Evolutionary conservation across 345 rosid genomes (phyloP).

Genomic region (Eucalyptus tenuipes): DNA sequence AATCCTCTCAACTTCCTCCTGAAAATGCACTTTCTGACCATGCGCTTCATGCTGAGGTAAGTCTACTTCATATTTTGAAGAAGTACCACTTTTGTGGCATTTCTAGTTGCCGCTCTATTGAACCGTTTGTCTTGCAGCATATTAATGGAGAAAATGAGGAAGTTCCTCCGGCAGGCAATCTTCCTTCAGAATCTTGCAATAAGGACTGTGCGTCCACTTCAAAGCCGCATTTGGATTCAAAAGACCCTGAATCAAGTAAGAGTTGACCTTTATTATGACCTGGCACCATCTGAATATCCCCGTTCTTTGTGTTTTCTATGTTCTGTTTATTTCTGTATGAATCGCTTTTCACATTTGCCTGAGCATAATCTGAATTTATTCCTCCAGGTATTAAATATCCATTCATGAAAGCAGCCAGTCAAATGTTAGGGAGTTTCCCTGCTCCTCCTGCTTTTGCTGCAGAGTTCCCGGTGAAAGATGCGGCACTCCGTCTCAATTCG

Average conservation of each 20-base stretch:
- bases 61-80: background rate
- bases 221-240: conserved; percentile 24
- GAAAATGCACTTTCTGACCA: conserved; percentile 12
- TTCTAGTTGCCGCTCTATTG: background rate
- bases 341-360: background rate
- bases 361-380: background rate
- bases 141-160: conserved; percentile 28
- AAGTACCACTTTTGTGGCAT: background rate
- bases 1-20: conserved; percentile 29
- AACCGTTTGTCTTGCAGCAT: conserved; percentile 10
- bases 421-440: conserved; percentile 60
- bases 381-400: conserved; percentile 52
- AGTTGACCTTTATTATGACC: background rate
- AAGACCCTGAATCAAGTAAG: conserved; percentile 48
- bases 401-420: conserved; percentile 59
- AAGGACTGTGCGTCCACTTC: conserved; percentile 46
- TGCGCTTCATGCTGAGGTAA: conserved; percentile 1
- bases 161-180: conserved; percentile 14
- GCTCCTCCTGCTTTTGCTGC: conserved; percentile 68
- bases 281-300: background rate
- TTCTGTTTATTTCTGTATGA: background rate
- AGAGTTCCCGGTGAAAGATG: conserved; percentile 60
- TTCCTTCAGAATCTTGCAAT: conserved; percentile 8
- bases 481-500: conserved; percentile 30
- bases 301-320: background rate